These are phyloP conservation scores for Aphanomyces euteiches DNA, from an alignment of 352 stramenopile genomes.

Conservation along the genomic window DNA sequence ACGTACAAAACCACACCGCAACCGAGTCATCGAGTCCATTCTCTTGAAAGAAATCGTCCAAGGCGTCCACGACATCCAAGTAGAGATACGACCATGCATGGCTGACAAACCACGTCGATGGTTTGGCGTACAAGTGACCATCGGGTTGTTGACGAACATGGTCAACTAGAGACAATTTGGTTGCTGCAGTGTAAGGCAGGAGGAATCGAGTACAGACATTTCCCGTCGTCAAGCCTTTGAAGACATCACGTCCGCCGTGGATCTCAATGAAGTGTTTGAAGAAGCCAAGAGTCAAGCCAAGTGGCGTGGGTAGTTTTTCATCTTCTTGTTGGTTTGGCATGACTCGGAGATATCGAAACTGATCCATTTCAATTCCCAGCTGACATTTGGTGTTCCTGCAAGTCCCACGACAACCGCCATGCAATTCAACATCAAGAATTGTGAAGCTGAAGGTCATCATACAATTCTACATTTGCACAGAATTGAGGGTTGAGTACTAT, in stretches of 20 bases:
- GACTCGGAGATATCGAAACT: too few species aligned
- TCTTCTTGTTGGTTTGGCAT: too few species aligned
- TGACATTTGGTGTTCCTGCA: too few species aligned
- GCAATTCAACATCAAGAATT: too few species aligned
- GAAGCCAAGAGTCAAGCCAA: background rate
- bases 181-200: background rate
- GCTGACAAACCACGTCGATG: conserved; percentile 23
- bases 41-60: conserved; percentile 1
- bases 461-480: too few species aligned
- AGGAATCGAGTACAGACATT: conserved; percentile 9
- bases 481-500: too few species aligned
- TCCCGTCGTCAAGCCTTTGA: conserved; percentile 7
- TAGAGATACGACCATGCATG: conserved; percentile 28
- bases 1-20: conserved; percentile 16
- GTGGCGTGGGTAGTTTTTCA: too few species aligned
- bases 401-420: too few species aligned
- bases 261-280: conserved; percentile 4
- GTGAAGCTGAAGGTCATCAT: too few species aligned
- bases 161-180: conserved; percentile 15
- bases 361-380: too few species aligned
- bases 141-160: background rate
- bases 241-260: conserved; percentile 18
- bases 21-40: background rate
- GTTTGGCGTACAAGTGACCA: background rate
- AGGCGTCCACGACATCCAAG: conserved; percentile 14